Evolutionary conservation across 306 rosid genomes (phyloP), one percentile per base, ranked within the genome.

Genomic region (peach (Prunus persica)): DNA sequence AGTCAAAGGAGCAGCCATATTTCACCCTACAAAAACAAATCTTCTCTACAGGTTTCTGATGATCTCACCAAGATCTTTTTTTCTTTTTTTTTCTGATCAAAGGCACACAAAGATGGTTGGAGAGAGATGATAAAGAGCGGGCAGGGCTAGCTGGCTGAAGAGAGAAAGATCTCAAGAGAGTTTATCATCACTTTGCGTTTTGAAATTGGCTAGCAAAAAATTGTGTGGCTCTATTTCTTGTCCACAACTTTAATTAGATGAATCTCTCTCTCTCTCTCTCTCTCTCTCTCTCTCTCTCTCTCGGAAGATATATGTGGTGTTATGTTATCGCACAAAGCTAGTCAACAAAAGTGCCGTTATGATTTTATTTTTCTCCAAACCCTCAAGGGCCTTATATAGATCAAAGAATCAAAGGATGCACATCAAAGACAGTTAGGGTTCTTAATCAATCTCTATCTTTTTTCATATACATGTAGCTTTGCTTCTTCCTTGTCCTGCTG

Each of bases 1-100:
- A n/a, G 97, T 80, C 78, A 92, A 78, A 73, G 93, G 83, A 86
- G 87, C 88, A 65, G 43, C 97, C 95, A 92, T 91, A 61, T 69
- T 82, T 47, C 20, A 5, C 24, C 11, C 66, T 51, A 10, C 13
- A 1, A 71, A 65, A 58, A 74, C 43, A 38, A 38, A 38, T 38
- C 43, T 38, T 38, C 3, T 43, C 8, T 55, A 20, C 20, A 30
- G 50, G 71, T 16, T 56, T 20, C 34, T 11, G 22, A 63, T 62
- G 64, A 58, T 58, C 18, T n/a, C 1, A 38, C 14, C 14, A 56
- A 56, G 20, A n/a, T 56, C 62, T 20, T 3, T 20, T 3, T 49
- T 7, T 38, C 8, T 38, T 38, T 38, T 38, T 22, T 38, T 38
- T 38, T 7, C 43, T 38, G 43, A 38, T 38, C 43, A 38, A 1